These are phyloP conservation scores for Apophysomyces elegans DNA, from an alignment of 371 early-diverging fungal species.

Conservation along the genomic window DNA sequence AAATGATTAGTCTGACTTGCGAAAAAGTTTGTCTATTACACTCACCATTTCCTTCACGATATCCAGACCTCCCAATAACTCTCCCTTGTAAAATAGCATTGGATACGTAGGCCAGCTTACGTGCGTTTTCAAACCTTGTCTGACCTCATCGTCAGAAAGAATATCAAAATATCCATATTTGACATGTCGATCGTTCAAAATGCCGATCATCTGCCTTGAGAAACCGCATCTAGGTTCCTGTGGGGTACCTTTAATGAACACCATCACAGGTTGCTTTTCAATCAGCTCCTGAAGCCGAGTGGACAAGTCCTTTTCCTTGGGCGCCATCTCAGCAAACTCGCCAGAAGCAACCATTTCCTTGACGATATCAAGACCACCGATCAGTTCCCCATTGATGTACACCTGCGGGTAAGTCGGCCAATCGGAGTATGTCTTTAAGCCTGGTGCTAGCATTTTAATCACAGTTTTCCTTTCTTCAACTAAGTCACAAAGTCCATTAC, in stretches of 20 bases:
- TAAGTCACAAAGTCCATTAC: slow-evolving; percentile 30
- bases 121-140: slow-evolving; percentile 68
- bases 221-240: slow-evolving; percentile 87
- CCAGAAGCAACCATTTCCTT: slow-evolving; percentile 83
- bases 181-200: slow-evolving; percentile 73
- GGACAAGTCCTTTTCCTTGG: slow-evolving; percentile 75
- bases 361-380: slow-evolving; percentile 92
- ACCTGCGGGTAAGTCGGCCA: slow-evolving; percentile 96
- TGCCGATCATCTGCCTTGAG: slow-evolving; percentile 72
- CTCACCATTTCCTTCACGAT: slow-evolving; percentile 88
- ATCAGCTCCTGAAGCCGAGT: slow-evolving; percentile 73
- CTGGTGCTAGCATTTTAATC: slow-evolving; percentile 18
- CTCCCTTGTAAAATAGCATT: slow-evolving; percentile 88
- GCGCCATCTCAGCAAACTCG: slow-evolving; percentile 73
- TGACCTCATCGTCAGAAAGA: slow-evolving; percentile 85
- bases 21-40: not conserved
- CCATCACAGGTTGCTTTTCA: slow-evolving; percentile 71
- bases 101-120: slow-evolving; percentile 66
- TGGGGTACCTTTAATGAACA: slow-evolving; percentile 97
- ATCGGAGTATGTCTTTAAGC: slow-evolving; percentile 82
- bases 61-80: slow-evolving; percentile 95
- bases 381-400: slow-evolving; percentile 84
- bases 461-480: not conserved
- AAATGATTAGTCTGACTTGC: not conserved
- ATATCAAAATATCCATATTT: slow-evolving; percentile 87